A percentile compares a stretch with the other conserved stretches of the same genome.
phyloP scores from a whole-genome alignment of 768 basidiomycete species.

The Tylopilus sp. region DNA sequence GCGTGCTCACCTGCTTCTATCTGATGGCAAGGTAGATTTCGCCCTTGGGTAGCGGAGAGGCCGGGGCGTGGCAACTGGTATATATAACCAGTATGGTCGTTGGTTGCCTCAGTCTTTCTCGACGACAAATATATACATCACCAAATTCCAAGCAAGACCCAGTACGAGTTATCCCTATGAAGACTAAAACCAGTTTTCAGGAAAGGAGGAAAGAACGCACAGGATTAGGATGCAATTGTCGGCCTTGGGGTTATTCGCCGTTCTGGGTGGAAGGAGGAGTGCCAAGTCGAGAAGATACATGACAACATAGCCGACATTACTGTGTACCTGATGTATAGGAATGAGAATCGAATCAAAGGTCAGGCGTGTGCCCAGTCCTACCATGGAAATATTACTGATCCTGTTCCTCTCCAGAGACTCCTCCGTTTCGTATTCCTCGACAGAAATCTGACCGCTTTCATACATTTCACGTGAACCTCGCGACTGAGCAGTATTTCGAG shows the following conservation, averaged over 20 bases:
- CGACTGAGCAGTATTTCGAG: constrained; percentile 68
- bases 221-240: constrained; percentile 73
- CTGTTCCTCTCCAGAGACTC: too few relatives aligned
- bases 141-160: too few relatives aligned
- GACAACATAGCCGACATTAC: constrained; percentile 70
- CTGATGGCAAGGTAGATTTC: constrained; percentile 77
- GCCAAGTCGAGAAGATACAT: constrained; percentile 65
- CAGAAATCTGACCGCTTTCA: too few relatives aligned
- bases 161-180: too few relatives aligned
- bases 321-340: constrained; percentile 51
- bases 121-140: constrained; percentile 27
- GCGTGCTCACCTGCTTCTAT: constrained; percentile 65
- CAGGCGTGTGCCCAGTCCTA: too few relatives aligned
- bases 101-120: neutral
- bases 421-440: too few relatives aligned
- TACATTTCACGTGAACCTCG: constrained; percentile 50
- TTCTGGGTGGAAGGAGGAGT: too few relatives aligned
- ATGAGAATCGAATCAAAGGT: neutral
- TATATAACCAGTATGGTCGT: constrained; percentile 29
- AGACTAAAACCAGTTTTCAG: constrained; percentile 85
- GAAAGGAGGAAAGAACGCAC: constrained; percentile 36
- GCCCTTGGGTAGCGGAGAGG: constrained; percentile 70
- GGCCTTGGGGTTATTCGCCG: too few relatives aligned
- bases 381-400: too few relatives aligned
- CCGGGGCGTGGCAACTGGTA: constrained; percentile 83